phyloP scores from a whole-genome alignment of 768 basidiomycete species.

The Serendipita sp. region DNA sequence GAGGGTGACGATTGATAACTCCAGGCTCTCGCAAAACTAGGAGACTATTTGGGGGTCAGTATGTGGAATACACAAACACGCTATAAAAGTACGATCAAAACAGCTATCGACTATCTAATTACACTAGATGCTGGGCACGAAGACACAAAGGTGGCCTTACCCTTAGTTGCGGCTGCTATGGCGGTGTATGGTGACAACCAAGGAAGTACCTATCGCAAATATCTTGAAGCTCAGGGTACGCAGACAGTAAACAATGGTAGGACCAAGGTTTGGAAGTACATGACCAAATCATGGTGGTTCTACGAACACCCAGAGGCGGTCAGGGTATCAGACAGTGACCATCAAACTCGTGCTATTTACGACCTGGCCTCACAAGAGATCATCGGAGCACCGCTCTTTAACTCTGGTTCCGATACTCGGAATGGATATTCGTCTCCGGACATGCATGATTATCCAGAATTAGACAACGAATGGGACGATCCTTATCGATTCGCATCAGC shows the following conservation, averaged over 20 bases:
- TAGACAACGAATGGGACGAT: not conserved
- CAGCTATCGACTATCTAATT: slow-evolving; percentile 43
- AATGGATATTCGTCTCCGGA: not conserved
- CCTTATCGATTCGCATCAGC: not conserved
- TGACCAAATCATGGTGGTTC: slow-evolving; percentile 28
- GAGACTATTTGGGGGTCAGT: slow-evolving; percentile 33
- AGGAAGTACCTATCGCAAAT: not conserved
- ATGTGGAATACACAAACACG: slow-evolving; percentile 32
- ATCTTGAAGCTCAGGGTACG: not conserved
- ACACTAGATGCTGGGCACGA: slow-evolving; percentile 26
- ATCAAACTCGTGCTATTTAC: not conserved
- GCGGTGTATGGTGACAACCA: slow-evolving; percentile 38
- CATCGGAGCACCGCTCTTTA: not conserved
- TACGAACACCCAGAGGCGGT: slow-evolving; percentile 32
- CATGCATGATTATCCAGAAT: not conserved
- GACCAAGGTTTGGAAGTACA: slow-evolving; percentile 18
- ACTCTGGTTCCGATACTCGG: not conserved
- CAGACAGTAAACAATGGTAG: slow-evolving; percentile 12
- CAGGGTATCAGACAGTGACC: not conserved
- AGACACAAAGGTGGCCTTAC: slow-evolving; percentile 33
- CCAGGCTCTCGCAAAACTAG: slow-evolving; percentile 38
- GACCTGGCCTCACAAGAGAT: not conserved
- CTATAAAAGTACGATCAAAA: slow-evolving; percentile 37
- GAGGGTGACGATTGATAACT: not conserved
- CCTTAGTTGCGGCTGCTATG: slow-evolving; percentile 40